A percentile compares a stretch with the other conserved stretches of the same genome.
These are phyloP conservation scores for Parathielavia hyrcaniae DNA, from an alignment of 495 filamentous ascomycete genomes.

Conservation along the genomic window DNA sequence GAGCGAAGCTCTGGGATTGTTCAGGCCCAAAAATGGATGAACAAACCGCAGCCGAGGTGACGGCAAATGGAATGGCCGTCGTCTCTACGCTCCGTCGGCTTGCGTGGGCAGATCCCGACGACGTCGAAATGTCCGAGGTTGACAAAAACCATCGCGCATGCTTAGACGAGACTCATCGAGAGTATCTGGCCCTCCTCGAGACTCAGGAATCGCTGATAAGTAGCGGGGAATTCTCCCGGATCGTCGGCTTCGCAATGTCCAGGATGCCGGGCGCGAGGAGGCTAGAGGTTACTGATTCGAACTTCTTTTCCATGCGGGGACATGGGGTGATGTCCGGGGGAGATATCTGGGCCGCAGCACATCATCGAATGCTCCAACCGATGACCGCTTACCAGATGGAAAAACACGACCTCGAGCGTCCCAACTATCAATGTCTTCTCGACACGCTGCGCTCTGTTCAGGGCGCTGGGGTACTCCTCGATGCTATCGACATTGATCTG, in stretches of 20 bases:
- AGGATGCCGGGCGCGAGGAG: constrained; percentile 11
- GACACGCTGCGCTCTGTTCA: not conserved
- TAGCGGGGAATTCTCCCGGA: not conserved
- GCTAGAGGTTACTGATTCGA: not conserved
- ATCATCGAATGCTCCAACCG: not conserved
- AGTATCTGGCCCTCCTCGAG: constrained; percentile 6
- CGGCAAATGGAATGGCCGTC: not conserved
- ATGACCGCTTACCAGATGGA: not conserved
- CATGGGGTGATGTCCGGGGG: not conserved
- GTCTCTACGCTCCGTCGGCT: not conserved
- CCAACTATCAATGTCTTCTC: constrained; percentile 4
- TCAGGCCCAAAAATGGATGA: not conserved
- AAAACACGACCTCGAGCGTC: not conserved
- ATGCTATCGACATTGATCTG: constrained; percentile 1
- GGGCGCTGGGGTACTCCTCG: not conserved
- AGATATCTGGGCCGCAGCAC: constrained; percentile 1
- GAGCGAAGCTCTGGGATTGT: not conserved
- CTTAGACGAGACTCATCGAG: not conserved
- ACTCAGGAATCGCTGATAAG: not conserved
- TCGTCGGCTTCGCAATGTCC: constrained; percentile 6
- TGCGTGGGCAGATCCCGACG: not conserved
- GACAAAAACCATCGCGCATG: not conserved
- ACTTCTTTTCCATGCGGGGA: not conserved
- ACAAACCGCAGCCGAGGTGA: not conserved
- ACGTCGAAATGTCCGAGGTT: not conserved